phyloP scores from a whole-genome alignment of 129 eudicot species.

The Cynara cardunculus region DNA sequence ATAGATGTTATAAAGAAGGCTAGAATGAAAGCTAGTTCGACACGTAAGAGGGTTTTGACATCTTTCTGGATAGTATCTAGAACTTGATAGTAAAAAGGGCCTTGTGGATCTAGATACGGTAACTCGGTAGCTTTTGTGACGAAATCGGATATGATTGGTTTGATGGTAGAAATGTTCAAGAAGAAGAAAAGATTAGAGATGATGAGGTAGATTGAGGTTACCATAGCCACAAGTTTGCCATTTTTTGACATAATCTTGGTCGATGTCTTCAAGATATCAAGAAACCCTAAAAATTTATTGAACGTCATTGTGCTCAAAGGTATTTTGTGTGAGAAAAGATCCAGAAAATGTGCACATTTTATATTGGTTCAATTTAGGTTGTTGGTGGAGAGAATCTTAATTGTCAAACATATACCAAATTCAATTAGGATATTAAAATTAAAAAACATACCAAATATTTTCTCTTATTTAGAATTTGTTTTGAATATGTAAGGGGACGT shows the following conservation, averaged over 20 bases:
- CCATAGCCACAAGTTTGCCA: conserved; percentile 7
- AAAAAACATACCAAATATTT: no score
- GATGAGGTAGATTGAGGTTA: neutral
- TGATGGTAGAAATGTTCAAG: conserved; percentile 2
- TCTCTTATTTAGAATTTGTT: no score
- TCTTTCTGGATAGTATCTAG: neutral
- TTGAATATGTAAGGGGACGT: no score
- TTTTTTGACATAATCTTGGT: conserved; percentile 12
- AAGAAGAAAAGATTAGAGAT: neutral
- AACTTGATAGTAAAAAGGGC: neutral
- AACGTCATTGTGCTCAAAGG: neutral
- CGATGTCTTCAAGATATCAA: neutral
- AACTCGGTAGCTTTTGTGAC: neutral
- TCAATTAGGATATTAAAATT: no score
- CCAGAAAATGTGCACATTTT: neutral
- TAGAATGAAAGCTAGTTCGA: conserved; percentile 3
- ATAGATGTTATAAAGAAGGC: neutral
- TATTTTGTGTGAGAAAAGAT: neutral
- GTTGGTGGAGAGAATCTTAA: neutral
- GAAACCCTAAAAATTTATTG: neutral
- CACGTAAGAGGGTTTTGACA: conserved; percentile 6
- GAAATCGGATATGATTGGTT: neutral
- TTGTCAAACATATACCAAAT: neutral
- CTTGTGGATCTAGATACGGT: conserved; percentile 11
- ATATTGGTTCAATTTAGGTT: neutral